A percentile compares a stretch with the other conserved stretches of the same genome.
Evolutionary conservation across 768 basidiomycete genomes (phyloP).

Genomic region (Termitomyces sp.): DNA sequence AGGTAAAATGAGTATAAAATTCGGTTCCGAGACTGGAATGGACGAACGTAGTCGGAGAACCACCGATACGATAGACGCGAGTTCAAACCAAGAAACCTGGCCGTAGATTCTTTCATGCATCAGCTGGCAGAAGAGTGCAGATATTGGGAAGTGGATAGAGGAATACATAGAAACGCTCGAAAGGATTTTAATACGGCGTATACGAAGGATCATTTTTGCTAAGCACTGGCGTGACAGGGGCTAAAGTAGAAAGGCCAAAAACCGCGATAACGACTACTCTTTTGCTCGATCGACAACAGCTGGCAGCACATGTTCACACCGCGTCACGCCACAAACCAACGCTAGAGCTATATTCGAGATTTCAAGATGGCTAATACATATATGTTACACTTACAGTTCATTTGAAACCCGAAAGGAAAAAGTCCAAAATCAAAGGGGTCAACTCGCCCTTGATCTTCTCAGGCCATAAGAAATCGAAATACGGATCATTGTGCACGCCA

Average conservation of each 20-base stretch:
- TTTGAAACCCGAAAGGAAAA: conserved; percentile 7
- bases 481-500: conserved; percentile 35
- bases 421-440: conserved; percentile 19
- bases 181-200: neutral
- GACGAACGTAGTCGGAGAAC: neutral
- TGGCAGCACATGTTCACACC: too few relatives aligned
- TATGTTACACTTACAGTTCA: neutral
- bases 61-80: neutral
- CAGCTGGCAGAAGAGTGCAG: neutral
- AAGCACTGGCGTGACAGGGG: too few relatives aligned
- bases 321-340: neutral
- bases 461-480: conserved; percentile 24
- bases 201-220: neutral
- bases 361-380: neutral
- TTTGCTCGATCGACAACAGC: too few relatives aligned
- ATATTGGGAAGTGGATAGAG: neutral
- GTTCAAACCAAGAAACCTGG: conserved; percentile 4
- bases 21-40: neutral
- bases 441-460: conserved; percentile 17
- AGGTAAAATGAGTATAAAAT: neutral
- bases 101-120: neutral
- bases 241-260: too few relatives aligned
- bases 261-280: too few relatives aligned
- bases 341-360: neutral
- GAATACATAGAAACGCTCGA: neutral